phyloP scores from a whole-genome alignment of 805 yeast genomes.

The Isabelozyma gotoi region DNA sequence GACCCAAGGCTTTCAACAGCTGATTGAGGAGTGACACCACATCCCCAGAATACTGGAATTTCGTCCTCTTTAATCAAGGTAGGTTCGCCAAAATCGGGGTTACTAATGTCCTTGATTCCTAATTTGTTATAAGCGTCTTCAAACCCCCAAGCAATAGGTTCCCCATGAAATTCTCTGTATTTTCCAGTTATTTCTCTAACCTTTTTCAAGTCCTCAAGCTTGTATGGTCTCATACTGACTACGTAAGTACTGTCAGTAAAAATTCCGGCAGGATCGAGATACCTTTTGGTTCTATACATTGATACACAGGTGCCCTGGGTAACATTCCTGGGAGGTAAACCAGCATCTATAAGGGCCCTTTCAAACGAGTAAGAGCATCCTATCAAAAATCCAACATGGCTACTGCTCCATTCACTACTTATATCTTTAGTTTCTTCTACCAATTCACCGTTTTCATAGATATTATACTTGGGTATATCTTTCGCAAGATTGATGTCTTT shows the following conservation, averaged over 20 bases:
- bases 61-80: conserved; percentile 29
- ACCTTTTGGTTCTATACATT: conserved; percentile 7
- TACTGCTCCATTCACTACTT: conserved; percentile 27
- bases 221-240: conserved; percentile 44
- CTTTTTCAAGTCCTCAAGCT: conserved; percentile 19
- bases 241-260: conserved; percentile 27
- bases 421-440: conserved; percentile 20
- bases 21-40: conserved; percentile 43
- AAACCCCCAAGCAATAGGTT: conserved; percentile 43
- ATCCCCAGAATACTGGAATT: conserved; percentile 45
- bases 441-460: conserved; percentile 31
- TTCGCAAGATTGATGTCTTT: conserved; percentile 26
- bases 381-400: conserved; percentile 40
- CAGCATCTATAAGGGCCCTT: conserved; percentile 25
- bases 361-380: conserved; percentile 46
- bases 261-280: conserved; percentile 6
- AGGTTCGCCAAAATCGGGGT: conserved; percentile 38
- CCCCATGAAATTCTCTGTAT: conserved; percentile 36
- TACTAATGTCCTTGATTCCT: conserved; percentile 28
- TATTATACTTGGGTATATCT: conserved; percentile 34
- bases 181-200: conserved; percentile 29
- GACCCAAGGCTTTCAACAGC: conserved; percentile 26
- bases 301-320: conserved; percentile 3
- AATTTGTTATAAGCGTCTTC: conserved; percentile 34
- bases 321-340: conserved; percentile 26